A percentile compares a stretch with the other conserved stretches of the same genome.
These are phyloP conservation scores for Tylopilus subfusipes DNA, from an alignment of 768 basidiomycete species.

Conservation along the genomic window DNA sequence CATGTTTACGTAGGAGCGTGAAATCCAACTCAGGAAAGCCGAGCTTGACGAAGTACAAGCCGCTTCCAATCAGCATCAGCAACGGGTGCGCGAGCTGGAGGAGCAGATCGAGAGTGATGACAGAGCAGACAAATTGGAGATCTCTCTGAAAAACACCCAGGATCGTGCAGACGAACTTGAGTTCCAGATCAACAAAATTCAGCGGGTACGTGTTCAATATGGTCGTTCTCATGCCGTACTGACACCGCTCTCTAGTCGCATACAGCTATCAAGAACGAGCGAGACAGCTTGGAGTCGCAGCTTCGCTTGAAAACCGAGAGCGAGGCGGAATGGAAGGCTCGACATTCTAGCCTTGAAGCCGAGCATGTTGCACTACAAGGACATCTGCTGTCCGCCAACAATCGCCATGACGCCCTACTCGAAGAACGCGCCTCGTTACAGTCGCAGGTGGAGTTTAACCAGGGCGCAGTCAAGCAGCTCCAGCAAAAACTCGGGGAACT, in stretches of 20 bases:
- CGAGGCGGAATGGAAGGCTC: conserved; percentile 47
- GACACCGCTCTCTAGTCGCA: conserved; percentile 43
- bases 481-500: conserved; percentile 59
- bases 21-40: conserved; percentile 62
- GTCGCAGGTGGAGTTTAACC: conserved; percentile 43
- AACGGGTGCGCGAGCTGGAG: conserved; percentile 66
- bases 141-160: conserved; percentile 71
- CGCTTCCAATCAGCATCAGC: conserved; percentile 51
- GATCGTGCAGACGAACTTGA: conserved; percentile 82
- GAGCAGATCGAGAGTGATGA: conserved; percentile 85
- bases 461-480: conserved; percentile 47
- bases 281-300: conserved; percentile 51
- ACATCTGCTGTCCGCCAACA: conserved; percentile 42
- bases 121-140: conserved; percentile 69
- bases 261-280: conserved; percentile 55
- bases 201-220: conserved; percentile 51
- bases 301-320: conserved; percentile 39
- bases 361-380: conserved; percentile 37
- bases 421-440: conserved; percentile 51
- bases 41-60: conserved; percentile 50
- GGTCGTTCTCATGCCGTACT: neutral
- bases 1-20: conserved; percentile 54
- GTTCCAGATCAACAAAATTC: conserved; percentile 74
- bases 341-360: conserved; percentile 46
- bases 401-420: conserved; percentile 45